phyloP scores from a whole-genome alignment of 768 basidiomycete genomes.

The Leucosporidium yakuticum region DNA sequence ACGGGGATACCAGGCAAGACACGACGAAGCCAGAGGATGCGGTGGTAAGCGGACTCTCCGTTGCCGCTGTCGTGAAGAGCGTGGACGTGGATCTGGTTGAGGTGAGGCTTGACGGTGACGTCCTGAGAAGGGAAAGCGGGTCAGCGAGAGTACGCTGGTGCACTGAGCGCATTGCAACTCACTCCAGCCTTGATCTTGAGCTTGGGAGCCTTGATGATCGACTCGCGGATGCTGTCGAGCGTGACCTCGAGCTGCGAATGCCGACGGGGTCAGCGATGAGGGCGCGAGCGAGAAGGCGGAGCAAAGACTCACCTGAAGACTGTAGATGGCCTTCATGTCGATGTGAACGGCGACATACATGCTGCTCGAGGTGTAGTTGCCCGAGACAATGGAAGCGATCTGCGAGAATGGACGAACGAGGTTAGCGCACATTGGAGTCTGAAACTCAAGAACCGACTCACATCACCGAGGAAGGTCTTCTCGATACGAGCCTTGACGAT shows the following conservation, averaged over 20 bases:
- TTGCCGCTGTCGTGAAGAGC: constrained; percentile 43
- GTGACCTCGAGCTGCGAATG: constrained; percentile 73
- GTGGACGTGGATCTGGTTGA: constrained; percentile 46
- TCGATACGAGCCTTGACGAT: constrained; percentile 96
- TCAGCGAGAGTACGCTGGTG: background rate
- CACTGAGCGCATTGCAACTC: constrained; percentile 9
- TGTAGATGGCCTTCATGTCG: constrained; percentile 77
- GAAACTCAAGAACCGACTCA: constrained; percentile 41
- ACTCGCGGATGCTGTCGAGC: constrained; percentile 86
- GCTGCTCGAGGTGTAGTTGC: constrained; percentile 89
- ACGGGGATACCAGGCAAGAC: constrained; percentile 78
- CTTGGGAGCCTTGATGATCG: constrained; percentile 76
- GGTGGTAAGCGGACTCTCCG: constrained; percentile 42
- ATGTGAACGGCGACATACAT: constrained; percentile 90
- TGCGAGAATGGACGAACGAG: constrained; percentile 40
- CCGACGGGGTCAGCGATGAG: background rate
- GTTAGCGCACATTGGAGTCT: background rate
- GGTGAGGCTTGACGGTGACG: constrained; percentile 42
- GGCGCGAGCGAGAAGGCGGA: too few species aligned
- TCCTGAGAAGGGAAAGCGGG: constrained; percentile 26
- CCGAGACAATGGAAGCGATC: constrained; percentile 88
- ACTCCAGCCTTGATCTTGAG: constrained; percentile 88
- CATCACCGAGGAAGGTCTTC: constrained; percentile 89
- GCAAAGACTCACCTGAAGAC: constrained; percentile 63
- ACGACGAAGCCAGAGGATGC: constrained; percentile 76